These are phyloP conservation scores for Pseudohyphozyma bogoriensis DNA, from an alignment of 768 basidiomycete species.

Conservation along the genomic window DNA sequence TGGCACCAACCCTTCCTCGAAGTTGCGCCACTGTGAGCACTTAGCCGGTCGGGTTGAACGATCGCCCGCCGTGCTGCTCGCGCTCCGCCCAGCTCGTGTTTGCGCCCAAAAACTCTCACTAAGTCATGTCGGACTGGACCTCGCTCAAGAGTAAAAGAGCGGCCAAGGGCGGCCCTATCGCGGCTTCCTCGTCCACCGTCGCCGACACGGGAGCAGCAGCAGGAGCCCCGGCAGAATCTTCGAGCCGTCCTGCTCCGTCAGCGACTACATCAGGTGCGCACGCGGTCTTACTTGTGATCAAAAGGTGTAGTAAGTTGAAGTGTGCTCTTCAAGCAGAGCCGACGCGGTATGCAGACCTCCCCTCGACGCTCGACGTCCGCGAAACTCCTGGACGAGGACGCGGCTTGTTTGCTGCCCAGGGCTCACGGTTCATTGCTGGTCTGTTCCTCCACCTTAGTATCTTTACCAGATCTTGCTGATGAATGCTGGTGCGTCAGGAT, in stretches of 20 bases:
- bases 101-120: not conserved
- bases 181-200: not conserved
- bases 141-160: not conserved
- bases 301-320: too few relatives aligned
- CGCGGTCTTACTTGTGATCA: too few relatives aligned
- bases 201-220: not conserved
- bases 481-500: not conserved
- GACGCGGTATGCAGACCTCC: not conserved
- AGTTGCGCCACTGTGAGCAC: too few relatives aligned
- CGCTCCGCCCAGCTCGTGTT: too few relatives aligned
- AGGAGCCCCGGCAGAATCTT: not conserved
- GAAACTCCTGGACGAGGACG: constrained; percentile 1
- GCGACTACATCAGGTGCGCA: too few relatives aligned
- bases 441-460: too few relatives aligned
- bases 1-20: too few relatives aligned
- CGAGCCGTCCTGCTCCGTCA: too few relatives aligned
- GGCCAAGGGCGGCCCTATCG: not conserved
- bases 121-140: not conserved
- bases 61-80: too few relatives aligned
- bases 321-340: too few relatives aligned
- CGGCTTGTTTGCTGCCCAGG: not conserved
- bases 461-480: not conserved
- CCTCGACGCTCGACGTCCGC: constrained; percentile 1
- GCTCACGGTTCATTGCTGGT: not conserved
- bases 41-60: too few relatives aligned